Evolutionary conservation across 306 rosid species (phyloP), one percentile per base, ranked within the genome.

Genomic region (Pachyrhizus erosus): DNA sequence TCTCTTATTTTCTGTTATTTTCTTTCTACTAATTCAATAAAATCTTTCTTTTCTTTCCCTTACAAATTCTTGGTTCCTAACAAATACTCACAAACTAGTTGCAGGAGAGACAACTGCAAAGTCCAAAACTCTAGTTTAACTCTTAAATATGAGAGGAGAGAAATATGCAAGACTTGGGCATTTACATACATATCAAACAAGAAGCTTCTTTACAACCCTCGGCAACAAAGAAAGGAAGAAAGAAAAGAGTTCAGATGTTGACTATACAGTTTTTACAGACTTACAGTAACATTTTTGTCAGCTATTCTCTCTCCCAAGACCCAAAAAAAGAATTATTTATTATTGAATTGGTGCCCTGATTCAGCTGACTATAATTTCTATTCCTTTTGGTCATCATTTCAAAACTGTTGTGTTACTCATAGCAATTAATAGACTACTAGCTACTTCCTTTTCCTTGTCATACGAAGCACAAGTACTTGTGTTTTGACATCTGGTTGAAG

Each of bases 401-500:
- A 8, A 78, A 68, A 86, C 64, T 33, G 57, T 78, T 61, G 73
- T 31, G 86, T 84, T 55, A 83, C 80, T 75, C 51, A 69, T 33
- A 34, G 73, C 70, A 52, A 68, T 31, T 62, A 5, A 42, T 27
- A 39, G 34, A 80, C 20, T 58, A 81, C 79, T 17, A 54, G 39
- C 73, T 76, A 77, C 85, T 82, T 75, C 82, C 84, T 80, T 75
- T 83, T 73, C 83, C 85, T 75, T 73, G 10, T 54, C 83, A 67
- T 61, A 45, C 81, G 78, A 76, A 83, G 92, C 92, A 93, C 91
- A 60, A 93, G 72, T 24, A 91, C 92, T 10, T 90, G 89, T 57
- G 99, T 96, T 87, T 88, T 93, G 76, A 90, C 93, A 70, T 93
- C 91, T 0, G 94, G 92, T 78, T 88, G 91, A 73, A 96, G 87